A percentile compares a stretch with the other conserved stretches of the same genome.
These are phyloP conservation scores for Rosellinia necatrix DNA, from an alignment of 2,329 filamentous ascomycete genomes.

Conservation along the genomic window DNA sequence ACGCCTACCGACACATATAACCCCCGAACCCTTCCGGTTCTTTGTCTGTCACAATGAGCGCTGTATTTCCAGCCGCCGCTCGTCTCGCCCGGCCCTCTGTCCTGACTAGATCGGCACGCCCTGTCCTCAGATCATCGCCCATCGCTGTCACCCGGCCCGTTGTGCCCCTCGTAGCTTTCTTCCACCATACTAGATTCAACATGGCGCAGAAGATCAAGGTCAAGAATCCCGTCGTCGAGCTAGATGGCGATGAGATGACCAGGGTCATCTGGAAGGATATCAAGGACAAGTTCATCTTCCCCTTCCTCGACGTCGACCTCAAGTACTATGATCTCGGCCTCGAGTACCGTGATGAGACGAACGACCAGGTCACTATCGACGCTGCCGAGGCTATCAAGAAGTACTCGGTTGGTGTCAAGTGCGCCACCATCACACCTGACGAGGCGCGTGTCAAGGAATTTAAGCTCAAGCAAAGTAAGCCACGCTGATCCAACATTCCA, in stretches of 20 bases:
- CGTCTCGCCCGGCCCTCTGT: slow-evolving; percentile 38
- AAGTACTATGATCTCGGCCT: slow-evolving; percentile 95
- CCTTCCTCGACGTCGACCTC: slow-evolving; percentile 94
- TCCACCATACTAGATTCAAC: slow-evolving; percentile 48
- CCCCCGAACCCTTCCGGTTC: slow-evolving; percentile 7
- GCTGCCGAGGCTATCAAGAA: slow-evolving; percentile 98
- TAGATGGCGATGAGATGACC: slow-evolving; percentile 96
- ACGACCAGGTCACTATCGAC: slow-evolving; percentile 94
- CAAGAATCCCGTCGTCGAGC: slow-evolving; percentile 97
- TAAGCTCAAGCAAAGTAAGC: slow-evolving; percentile 93
- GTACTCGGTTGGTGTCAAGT: slow-evolving; percentile 98
- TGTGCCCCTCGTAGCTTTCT: slow-evolving; percentile 40
- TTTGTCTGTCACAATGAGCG: slow-evolving; percentile 38
- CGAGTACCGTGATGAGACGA: slow-evolving; percentile 92
- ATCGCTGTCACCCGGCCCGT: slow-evolving; percentile 33
- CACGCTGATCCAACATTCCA: not conserved
- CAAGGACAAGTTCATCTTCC: slow-evolving; percentile 98
- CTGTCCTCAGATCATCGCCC: slow-evolving; percentile 36
- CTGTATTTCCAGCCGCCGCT: slow-evolving; percentile 34
- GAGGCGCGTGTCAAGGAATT: slow-evolving; percentile 97
- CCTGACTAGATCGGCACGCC: slow-evolving; percentile 37
- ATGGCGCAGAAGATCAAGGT: slow-evolving; percentile 94
- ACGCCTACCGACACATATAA: slow-evolving; percentile 19
- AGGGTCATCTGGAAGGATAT: slow-evolving; percentile 99
- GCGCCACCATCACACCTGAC: slow-evolving; percentile 97